Conservation (phyloP, 1,284 basidiomycete species). For the Ceratobasidium sp. region DNA sequence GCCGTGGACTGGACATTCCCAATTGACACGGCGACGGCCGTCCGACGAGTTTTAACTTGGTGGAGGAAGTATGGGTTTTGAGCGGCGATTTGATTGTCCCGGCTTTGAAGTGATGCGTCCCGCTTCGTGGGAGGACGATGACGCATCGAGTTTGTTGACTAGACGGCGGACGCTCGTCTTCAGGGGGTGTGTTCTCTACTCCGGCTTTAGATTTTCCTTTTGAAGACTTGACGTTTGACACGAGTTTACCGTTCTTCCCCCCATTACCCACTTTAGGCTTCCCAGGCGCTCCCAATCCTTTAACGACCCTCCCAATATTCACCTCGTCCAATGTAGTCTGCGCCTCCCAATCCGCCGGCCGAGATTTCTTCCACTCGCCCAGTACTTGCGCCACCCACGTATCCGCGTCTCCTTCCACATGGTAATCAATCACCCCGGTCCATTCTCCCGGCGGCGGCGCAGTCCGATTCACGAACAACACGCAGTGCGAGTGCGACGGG, state of each 20-base stretch:
- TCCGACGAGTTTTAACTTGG: neutral
- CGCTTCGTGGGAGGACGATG: slow-evolving; percentile 4
- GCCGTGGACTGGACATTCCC: slow-evolving; percentile 13
- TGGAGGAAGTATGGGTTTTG: neutral
- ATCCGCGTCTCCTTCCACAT: slow-evolving; percentile 85
- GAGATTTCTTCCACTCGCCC: slow-evolving; percentile 85
- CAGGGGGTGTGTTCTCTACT: slow-evolving; percentile 27
- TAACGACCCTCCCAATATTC: slow-evolving; percentile 54
- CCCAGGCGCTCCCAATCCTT: neutral
- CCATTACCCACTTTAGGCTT: neutral
- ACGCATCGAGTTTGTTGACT: slow-evolving; percentile 4
- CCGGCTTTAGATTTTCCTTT: slow-evolving; percentile 12
- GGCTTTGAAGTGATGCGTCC: neutral
- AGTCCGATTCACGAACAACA: slow-evolving; percentile 90
- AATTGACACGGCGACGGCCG: neutral
- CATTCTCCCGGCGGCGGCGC: slow-evolving; percentile 80
- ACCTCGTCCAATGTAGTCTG: slow-evolving; percentile 76
- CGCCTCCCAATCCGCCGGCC: slow-evolving; percentile 86
- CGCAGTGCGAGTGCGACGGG: slow-evolving; percentile 52
- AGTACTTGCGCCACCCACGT: slow-evolving; percentile 79
- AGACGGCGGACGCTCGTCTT: neutral
- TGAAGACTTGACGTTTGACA: too few relatives aligned
- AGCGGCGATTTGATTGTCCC: neutral
- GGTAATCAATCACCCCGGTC: slow-evolving; percentile 87
- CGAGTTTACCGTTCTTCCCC: too few relatives aligned